Evolutionary conservation across 2,329 filamentous ascomycete genomes (phyloP), one percentile per base, ranked within the genome.

Genomic region (Penicillium griseofulvum): DNA sequence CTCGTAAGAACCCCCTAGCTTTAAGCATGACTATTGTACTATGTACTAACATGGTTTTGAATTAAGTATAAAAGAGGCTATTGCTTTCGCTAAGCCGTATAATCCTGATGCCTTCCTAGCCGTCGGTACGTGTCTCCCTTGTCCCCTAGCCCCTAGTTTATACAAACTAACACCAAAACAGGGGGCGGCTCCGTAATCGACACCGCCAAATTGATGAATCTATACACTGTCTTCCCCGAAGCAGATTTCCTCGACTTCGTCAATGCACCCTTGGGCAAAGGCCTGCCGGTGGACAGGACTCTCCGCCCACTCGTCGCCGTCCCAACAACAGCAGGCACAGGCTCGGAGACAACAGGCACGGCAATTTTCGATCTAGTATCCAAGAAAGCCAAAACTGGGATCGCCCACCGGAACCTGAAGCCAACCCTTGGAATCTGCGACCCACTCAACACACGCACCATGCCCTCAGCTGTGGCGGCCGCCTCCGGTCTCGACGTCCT

Each of bases 121-220:
- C 22, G 94, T 99, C 16, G 94, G 89, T 76, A 56, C 42, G 71
- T 12, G 11, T 67, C 56, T 52, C 17, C 8, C 4, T 1, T 26
- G 17, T 22, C 1, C 24, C 24, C 10, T 16, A 11, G 42, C 11
- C 14, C 14, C 28, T 10, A 28, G n/a, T 28, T 31, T 38, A 5
- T 12, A 31, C 16, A 42, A 45, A 38, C 39, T 57, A 67, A 57
- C 55, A 17, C 11, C 6, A 38, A 12, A 52, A 24, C 33, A 76
- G 74, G 83, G 17, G 87, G 91, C 64, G 94, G 94, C 36, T 96
- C 91, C 37, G 94, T 97, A 62, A 99, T 99, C 64, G 94, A 99
- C 75, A 99, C 94, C 0, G 93, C 94, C 52, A 99, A 99, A 76
- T 82, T 99, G 54, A 97, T 99, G 92, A 99, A 99, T 70, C 82